phyloP scores from a whole-genome alignment of 1,284 basidiomycete genomes.

The Malassezia yamatoensis region DNA sequence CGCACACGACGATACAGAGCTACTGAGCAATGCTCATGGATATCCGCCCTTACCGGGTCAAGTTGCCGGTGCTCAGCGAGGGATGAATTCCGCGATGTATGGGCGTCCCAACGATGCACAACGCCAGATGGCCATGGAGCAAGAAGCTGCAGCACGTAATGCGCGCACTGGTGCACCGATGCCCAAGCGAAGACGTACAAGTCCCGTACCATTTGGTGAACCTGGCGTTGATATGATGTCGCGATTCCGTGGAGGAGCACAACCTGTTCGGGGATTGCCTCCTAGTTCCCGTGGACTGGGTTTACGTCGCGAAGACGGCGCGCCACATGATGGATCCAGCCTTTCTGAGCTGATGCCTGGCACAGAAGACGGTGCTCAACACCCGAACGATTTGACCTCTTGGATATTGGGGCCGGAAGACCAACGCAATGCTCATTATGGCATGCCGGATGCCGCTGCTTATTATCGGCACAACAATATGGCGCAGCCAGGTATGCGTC shows the following conservation, averaged over 20 bases:
- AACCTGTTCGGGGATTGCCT: not conserved
- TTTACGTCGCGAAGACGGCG: slow-evolving; percentile 12
- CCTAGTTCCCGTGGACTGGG: not conserved
- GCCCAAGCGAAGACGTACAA: slow-evolving; percentile 14
- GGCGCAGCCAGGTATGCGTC: slow-evolving; percentile 9
- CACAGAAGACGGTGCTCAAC: slow-evolving; percentile 1
- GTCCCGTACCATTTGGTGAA: slow-evolving; percentile 14
- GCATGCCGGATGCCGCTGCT: slow-evolving; percentile 12
- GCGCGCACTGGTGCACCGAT: slow-evolving; percentile 1
- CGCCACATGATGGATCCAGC: not conserved
- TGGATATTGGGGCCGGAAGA: slow-evolving; percentile 16
- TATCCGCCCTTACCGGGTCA: slow-evolving; percentile 2
- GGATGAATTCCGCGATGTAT: slow-evolving; percentile 6
- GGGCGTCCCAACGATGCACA: slow-evolving; percentile 1
- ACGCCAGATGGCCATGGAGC: slow-evolving; percentile 11
- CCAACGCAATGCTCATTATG: slow-evolving; percentile 7
- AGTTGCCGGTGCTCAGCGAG: slow-evolving; percentile 2
- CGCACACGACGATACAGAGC: slow-evolving; percentile 11
- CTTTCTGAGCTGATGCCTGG: slow-evolving; percentile 10
- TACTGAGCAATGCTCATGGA: slow-evolving; percentile 4
- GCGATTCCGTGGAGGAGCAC: slow-evolving; percentile 10
- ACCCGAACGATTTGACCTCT: slow-evolving; percentile 5
- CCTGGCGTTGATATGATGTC: not conserved
- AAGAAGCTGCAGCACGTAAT: slow-evolving; percentile 1
- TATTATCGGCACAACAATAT: slow-evolving; percentile 10